phyloP scores from a whole-genome alignment of 2,329 filamentous ascomycete species.

The Hirsutella rhossiliensis region DNA sequence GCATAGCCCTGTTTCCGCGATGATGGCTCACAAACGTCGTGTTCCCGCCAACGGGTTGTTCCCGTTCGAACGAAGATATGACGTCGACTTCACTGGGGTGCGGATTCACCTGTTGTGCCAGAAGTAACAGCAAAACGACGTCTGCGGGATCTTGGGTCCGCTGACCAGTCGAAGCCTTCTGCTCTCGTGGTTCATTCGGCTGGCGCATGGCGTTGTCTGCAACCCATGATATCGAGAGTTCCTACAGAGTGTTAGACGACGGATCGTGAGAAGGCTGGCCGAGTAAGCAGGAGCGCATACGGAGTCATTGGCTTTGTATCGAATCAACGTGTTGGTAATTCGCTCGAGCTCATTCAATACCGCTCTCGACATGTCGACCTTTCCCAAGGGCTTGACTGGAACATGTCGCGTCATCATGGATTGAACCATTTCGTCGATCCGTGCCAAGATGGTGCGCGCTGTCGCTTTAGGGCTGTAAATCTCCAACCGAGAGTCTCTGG shows the following conservation, averaged over 20 bases:
- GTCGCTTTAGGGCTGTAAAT: constrained; percentile 18
- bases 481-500: constrained; percentile 11
- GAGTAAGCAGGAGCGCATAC: constrained; percentile 8
- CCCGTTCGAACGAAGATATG: constrained; percentile 5
- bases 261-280: neutral
- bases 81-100: constrained; percentile 8
- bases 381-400: constrained; percentile 10
- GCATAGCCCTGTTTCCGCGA: constrained; percentile 19
- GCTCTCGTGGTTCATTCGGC: constrained; percentile 1
- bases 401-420: constrained; percentile 14
- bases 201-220: constrained; percentile 8
- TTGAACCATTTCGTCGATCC: constrained; percentile 18
- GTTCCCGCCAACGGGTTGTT: neutral
- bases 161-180: constrained; percentile 1
- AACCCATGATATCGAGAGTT: constrained; percentile 31
- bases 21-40: constrained; percentile 11
- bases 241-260: constrained; percentile 6
- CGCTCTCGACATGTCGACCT: constrained; percentile 5
- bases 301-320: constrained; percentile 5
- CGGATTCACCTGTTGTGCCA: constrained; percentile 10
- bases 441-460: constrained; percentile 19
- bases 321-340: constrained; percentile 20
- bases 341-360: constrained; percentile 17
- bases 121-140: constrained; percentile 32
- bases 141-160: constrained; percentile 28